Evolutionary conservation across 1,284 basidiomycete genomes (phyloP).

Genomic region (Melanopsichium pennsylvanicum): DNA sequence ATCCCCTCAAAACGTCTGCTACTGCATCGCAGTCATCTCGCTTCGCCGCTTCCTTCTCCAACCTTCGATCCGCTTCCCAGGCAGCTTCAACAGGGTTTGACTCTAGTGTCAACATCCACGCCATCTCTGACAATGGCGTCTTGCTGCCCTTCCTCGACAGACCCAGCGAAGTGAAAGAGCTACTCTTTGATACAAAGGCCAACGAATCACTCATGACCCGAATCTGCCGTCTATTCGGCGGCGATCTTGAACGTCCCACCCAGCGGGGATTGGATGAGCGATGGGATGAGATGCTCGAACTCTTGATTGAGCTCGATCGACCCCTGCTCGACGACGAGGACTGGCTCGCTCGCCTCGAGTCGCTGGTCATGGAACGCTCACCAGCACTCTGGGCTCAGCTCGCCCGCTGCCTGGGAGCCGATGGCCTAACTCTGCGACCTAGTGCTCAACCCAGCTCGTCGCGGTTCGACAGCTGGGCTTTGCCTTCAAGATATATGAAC

Average conservation of each 20-base stretch:
- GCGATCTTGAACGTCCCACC: conserved; percentile 3
- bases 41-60: conserved; percentile 37
- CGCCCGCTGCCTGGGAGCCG: conserved; percentile 39
- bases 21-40: conserved; percentile 12
- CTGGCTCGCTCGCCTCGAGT: conserved; percentile 37
- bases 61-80: conserved; percentile 11
- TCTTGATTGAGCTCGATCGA: conserved; percentile 38
- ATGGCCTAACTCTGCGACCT: conserved; percentile 18
- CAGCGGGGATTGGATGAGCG: conserved; percentile 31
- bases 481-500: conserved; percentile 10
- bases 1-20: neutral
- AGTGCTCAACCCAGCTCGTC: conserved; percentile 7
- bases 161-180: conserved; percentile 36
- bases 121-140: conserved; percentile 33
- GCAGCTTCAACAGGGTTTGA: conserved; percentile 13
- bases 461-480: conserved; percentile 44
- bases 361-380: conserved; percentile 38
- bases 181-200: conserved; percentile 38
- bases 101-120: conserved; percentile 38
- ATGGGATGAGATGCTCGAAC: conserved; percentile 47
- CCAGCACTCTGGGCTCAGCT: conserved; percentile 39
- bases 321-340: conserved; percentile 40
- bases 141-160: conserved; percentile 49
- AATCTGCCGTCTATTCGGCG: conserved; percentile 42
- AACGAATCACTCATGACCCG: conserved; percentile 30